These are phyloP conservation scores for Coemansia sp. DNA, from an alignment of 192 early-diverging fungal genomes.

Conservation along the genomic window DNA sequence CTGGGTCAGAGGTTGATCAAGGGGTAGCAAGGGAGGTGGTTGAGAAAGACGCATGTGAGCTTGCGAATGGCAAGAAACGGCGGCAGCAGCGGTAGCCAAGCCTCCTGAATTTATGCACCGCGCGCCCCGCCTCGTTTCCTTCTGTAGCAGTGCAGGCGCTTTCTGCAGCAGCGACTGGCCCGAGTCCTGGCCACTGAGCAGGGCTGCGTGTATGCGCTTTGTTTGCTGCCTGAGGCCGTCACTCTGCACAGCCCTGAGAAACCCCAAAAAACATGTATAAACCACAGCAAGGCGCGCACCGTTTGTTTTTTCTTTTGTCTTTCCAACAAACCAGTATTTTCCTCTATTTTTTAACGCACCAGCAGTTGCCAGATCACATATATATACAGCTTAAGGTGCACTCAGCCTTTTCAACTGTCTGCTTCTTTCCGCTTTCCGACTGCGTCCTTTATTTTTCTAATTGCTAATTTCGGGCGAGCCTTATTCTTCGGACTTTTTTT, in stretches of 20 bases:
- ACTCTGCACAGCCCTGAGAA: not conserved
- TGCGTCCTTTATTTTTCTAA: not conserved
- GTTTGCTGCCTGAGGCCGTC: not conserved
- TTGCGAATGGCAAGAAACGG: not conserved
- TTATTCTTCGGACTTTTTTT: not conserved
- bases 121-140: not conserved
- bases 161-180: not conserved
- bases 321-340: too few relatives aligned
- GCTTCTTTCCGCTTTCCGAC: not conserved
- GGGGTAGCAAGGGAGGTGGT: not conserved
- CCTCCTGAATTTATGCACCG: not conserved
- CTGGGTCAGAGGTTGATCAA: not conserved
- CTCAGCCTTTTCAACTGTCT: not conserved
- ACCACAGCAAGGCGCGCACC: too few relatives aligned
- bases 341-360: too few relatives aligned
- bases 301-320: too few relatives aligned
- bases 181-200: not conserved
- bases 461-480: not conserved
- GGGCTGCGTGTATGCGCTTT: not conserved
- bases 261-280: not conserved
- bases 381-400: too few relatives aligned
- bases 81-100: not conserved
- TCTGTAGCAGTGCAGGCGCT: not conserved
- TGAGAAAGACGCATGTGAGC: not conserved
- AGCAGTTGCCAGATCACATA: too few relatives aligned